Evolutionary conservation across 352 stramenopile species (phyloP), one percentile per base, ranked within the genome.

Genomic region (Phytophthora hibernalis): DNA sequence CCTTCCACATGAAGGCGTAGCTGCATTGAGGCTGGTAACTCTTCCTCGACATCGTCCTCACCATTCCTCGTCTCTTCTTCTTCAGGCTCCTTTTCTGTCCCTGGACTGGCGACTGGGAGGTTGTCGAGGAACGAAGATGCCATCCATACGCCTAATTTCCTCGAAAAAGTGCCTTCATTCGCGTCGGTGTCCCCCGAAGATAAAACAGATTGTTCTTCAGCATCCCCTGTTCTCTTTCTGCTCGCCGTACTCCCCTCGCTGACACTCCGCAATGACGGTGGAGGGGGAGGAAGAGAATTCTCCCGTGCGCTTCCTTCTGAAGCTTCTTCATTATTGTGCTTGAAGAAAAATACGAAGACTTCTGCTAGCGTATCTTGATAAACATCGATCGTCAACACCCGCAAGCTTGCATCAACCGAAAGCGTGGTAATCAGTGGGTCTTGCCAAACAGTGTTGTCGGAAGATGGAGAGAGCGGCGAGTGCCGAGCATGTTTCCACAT

Each of bases 341-440:
- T 61, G 54, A 89, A 91, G 42, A 96, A 94, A 56, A 96, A 96
- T 3, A 92, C 54, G 26, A 96, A 82, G 13, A 95, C 62, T 45
- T 91, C 79, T 12, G 86, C 68, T 31, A 95, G 77, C 8, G 85
- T 90, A 35, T 93, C 82, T 68, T 93, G 86, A 49, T 92, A 89
- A 22, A 95, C 48, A 44, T 95, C 85, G 53, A 96, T 75, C 15
- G 77, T 87, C 6, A 96, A 68, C 8, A 84, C 82, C n/a, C 79
- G 74, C 18, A 96, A 76, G 51, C 72, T 80, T 26, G 80, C 77
- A 69, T 96, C 88, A 31, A 94, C 61, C 6, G 88, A 95, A 13
- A 95, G 62, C 9, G 70, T 65, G 1, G 84, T 92, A 42, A 93
- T 54, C 9, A 96, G 71, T 9, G 80, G 70, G 47, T 93, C 83